Evolutionary conservation across 139 green algal genomes (phyloP).

Genomic region (Picochlorum sp.): DNA sequence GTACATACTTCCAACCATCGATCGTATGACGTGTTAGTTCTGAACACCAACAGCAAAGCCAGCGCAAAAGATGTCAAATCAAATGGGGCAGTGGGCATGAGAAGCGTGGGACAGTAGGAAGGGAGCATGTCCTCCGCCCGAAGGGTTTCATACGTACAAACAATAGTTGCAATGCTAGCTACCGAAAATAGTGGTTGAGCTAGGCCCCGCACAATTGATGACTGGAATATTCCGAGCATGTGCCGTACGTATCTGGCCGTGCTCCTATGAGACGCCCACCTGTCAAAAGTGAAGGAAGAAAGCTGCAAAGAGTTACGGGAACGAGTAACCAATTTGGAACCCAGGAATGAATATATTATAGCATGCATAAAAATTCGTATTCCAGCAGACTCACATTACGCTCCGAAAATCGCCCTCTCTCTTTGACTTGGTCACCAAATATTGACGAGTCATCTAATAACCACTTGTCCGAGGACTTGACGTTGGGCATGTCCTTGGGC

Average conservation of each 20-base stretch:
- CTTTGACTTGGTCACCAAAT: background rate
- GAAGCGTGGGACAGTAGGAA: conserved; percentile 1
- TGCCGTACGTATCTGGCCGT: conserved; percentile 16
- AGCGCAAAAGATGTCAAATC: conserved; percentile 32
- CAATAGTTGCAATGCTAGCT: conserved; percentile 7
- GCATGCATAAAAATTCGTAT: background rate
- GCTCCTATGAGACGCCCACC: conserved; percentile 20
- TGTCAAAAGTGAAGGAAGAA: conserved; percentile 16
- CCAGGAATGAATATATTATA: background rate
- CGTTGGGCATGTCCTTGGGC: too few species aligned
- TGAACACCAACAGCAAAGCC: conserved; percentile 39
- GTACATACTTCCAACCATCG: conserved; percentile 41
- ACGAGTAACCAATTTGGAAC: conserved; percentile 2
- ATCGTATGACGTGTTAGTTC: conserved; percentile 38
- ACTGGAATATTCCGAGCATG: conserved; percentile 23
- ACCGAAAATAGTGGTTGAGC: conserved; percentile 10
- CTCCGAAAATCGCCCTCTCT: background rate
- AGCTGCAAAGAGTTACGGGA: background rate
- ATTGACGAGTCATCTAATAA: background rate
- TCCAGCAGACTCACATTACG: too few species aligned
- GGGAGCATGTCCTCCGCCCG: background rate
- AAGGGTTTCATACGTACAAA: conserved; percentile 6
- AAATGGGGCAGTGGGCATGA: conserved; percentile 24
- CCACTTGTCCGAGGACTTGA: too few species aligned
- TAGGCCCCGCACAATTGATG: conserved; percentile 12